Conservation (phyloP, 139 green algal genomes). For the Coccomyxa sp. region DNA sequence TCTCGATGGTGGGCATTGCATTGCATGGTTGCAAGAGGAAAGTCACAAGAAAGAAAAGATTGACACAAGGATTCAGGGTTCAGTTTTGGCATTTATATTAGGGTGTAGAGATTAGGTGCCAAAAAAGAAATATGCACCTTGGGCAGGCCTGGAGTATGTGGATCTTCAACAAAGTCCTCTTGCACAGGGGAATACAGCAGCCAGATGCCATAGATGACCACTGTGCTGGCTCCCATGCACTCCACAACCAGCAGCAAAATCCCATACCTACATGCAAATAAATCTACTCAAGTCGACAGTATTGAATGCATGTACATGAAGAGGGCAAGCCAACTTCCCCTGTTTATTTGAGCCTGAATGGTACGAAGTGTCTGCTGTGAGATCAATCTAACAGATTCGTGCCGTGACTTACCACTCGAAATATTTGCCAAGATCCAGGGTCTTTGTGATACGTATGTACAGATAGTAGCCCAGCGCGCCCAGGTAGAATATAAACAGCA, state of each 20-base stretch:
- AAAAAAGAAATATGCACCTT: too few relatives aligned
- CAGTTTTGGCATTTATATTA: too few relatives aligned
- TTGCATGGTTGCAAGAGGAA: too few relatives aligned
- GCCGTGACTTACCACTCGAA: not conserved
- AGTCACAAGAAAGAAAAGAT: too few relatives aligned
- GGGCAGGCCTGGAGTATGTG: constrained; percentile 10
- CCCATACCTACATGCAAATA: constrained; percentile 5
- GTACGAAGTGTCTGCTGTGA: not conserved
- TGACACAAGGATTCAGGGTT: too few relatives aligned
- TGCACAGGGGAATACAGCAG: constrained; percentile 23
- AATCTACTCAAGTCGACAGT: too few relatives aligned
- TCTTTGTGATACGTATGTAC: constrained; percentile 34
- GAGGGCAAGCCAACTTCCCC: not conserved
- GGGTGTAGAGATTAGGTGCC: too few relatives aligned
- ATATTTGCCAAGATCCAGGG: constrained; percentile 33
- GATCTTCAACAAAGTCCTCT: constrained; percentile 21
- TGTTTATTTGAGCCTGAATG: not conserved
- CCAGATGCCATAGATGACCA: constrained; percentile 13
- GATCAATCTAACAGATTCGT: not conserved
- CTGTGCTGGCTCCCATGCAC: constrained; percentile 1
- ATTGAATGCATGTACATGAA: not conserved
- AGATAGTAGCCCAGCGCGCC: constrained; percentile 40
- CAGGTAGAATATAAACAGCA: constrained; percentile 28
- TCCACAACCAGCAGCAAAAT: constrained; percentile 19
- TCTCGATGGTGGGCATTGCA: too few relatives aligned